A percentile compares a stretch with the other conserved stretches of the same genome.
Conservation (phyloP, 805 yeast species). For the Saccharomycopsis amapae region DNA sequence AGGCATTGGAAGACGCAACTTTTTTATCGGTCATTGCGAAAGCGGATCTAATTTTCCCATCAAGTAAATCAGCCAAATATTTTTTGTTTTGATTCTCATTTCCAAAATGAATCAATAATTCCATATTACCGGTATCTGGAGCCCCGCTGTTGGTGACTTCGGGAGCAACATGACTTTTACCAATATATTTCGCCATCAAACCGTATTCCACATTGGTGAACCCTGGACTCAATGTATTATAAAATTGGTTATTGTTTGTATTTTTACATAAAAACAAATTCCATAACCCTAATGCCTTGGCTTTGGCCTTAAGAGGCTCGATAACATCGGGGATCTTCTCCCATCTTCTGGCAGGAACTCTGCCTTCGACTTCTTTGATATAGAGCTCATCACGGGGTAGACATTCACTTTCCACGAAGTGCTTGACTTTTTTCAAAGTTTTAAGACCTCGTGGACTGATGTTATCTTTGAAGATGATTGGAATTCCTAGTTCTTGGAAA, state of each 20-base stretch:
- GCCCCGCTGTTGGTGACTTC: slow-evolving; percentile 55
- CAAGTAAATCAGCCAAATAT: slow-evolving; percentile 47
- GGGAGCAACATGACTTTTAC: slow-evolving; percentile 46
- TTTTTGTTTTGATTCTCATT: slow-evolving; percentile 34
- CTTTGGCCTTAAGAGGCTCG: slow-evolving; percentile 46
- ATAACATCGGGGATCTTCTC: slow-evolving; percentile 38
- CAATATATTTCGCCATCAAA: slow-evolving; percentile 56
- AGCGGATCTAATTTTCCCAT: slow-evolving; percentile 52
- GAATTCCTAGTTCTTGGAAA: slow-evolving; percentile 24
- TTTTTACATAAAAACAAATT: slow-evolving; percentile 47
- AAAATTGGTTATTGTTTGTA: slow-evolving; percentile 29
- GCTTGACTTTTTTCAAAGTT: slow-evolving; percentile 32
- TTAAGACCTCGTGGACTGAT: slow-evolving; percentile 31
- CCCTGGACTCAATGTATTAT: slow-evolving; percentile 42
- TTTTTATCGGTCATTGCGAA: slow-evolving; percentile 61
- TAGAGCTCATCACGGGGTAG: slow-evolving; percentile 48
- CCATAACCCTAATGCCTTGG: slow-evolving; percentile 50
- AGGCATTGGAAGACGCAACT: slow-evolving; percentile 53
- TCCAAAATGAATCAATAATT: slow-evolving; percentile 27
- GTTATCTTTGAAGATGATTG: slow-evolving; percentile 31
- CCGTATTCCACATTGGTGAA: slow-evolving; percentile 58
- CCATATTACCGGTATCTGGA: slow-evolving; percentile 64
- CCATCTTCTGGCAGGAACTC: slow-evolving; percentile 42
- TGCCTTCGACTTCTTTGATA: slow-evolving; percentile 32
- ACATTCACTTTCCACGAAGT: slow-evolving; percentile 50